Conservation (phyloP, 2,329 filamentous ascomycete species). For the Metarhizium brunneum region DNA sequence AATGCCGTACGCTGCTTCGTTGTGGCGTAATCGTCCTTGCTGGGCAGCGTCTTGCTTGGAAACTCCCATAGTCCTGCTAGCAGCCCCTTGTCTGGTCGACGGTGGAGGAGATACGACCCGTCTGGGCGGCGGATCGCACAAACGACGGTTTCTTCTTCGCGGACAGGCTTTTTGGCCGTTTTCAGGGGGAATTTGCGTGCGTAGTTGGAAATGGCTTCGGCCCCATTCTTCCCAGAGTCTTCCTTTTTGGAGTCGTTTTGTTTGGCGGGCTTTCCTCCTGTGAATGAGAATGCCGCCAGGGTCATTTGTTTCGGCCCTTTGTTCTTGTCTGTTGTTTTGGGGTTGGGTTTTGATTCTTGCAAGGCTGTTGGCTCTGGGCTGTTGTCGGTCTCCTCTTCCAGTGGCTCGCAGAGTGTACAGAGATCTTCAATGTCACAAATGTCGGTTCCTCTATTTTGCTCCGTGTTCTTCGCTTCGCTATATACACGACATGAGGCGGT, state of each 20-base stretch:
- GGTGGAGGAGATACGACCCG: conserved; percentile 37
- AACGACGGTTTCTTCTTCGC: conserved; percentile 42
- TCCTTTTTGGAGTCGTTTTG: background rate
- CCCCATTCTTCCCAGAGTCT: conserved; percentile 4
- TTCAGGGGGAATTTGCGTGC: conserved; percentile 43
- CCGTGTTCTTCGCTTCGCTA: conserved; percentile 29
- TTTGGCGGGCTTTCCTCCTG: conserved; percentile 7
- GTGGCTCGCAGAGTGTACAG: conserved; percentile 38
- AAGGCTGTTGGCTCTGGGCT: conserved; percentile 13
- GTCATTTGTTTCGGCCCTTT: conserved; percentile 20
- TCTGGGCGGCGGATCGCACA: conserved; percentile 39
- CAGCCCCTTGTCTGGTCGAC: conserved; percentile 43
- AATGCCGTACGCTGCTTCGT: conserved; percentile 24
- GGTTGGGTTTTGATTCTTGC: background rate
- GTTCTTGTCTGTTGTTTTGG: conserved; percentile 6
- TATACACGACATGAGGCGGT: conserved; percentile 42
- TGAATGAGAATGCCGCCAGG: conserved; percentile 27
- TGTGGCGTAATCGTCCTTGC: conserved; percentile 7
- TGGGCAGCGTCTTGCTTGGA: conserved; percentile 32
- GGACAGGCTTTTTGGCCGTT: conserved; percentile 40
- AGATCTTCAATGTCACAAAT: conserved; percentile 39
- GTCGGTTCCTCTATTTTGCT: conserved; percentile 14
- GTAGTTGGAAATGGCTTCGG: conserved; percentile 30
- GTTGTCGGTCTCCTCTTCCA: conserved; percentile 25
- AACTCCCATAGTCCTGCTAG: conserved; percentile 49